phyloP scores from a whole-genome alignment of 75 land plant species.

The Sequoia sempervirens region DNA sequence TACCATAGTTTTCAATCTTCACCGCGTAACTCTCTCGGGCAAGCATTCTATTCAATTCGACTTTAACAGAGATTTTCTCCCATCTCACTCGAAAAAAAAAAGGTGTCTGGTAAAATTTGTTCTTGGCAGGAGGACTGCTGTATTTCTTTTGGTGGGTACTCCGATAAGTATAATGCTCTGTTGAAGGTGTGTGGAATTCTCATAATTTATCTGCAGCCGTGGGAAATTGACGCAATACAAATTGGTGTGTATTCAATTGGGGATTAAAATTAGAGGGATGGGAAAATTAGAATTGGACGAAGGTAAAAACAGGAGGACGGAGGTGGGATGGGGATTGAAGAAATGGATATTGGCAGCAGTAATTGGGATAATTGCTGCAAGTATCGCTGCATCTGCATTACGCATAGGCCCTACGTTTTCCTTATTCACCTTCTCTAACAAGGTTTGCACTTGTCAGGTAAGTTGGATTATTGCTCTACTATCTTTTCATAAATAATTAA shows the following conservation, averaged over 20 bases:
- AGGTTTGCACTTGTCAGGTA: constrained; percentile 3
- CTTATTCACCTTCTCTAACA: neutral
- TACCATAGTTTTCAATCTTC: too few species aligned
- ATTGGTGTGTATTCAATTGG: neutral
- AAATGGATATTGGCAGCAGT: neutral
- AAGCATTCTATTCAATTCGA: too few species aligned
- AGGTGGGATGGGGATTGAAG: neutral
- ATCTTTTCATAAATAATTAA: neutral
- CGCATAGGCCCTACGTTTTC: neutral
- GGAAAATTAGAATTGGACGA: neutral
- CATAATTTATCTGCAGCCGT: too few species aligned
- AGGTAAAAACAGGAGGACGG: neutral
- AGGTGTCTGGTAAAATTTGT: too few species aligned
- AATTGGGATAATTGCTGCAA: neutral
- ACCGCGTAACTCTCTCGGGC: too few species aligned
- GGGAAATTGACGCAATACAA: too few species aligned
- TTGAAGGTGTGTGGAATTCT: too few species aligned
- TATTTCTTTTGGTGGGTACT: too few species aligned
- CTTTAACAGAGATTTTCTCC: too few species aligned
- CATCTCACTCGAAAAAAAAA: too few species aligned
- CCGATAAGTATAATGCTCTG: too few species aligned
- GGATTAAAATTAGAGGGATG: neutral
- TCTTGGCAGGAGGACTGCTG: too few species aligned
- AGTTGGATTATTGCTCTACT: neutral
- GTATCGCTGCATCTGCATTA: neutral